Evolutionary conservation across 2,329 filamentous ascomycete genomes (phyloP).

Genomic region (Botrytis medusae): DNA sequence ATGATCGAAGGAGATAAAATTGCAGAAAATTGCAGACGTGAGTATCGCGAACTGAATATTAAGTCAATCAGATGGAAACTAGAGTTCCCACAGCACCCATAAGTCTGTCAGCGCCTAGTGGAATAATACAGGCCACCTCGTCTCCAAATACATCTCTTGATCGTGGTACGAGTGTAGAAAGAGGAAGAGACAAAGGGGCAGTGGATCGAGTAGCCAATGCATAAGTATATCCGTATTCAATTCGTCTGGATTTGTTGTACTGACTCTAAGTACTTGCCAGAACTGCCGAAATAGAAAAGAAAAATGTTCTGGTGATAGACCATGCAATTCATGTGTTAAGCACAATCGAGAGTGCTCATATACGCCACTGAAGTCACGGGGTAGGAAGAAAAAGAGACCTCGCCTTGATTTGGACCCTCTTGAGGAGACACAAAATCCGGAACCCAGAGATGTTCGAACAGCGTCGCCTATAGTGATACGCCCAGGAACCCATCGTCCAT

Average conservation of each 20-base stretch:
- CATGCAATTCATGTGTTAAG: neutral
- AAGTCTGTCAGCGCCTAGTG: neutral
- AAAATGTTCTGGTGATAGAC: neutral
- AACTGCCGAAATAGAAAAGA: neutral
- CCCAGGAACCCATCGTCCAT: neutral
- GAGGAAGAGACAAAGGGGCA: neutral
- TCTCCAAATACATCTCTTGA: neutral
- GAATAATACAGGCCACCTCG: neutral
- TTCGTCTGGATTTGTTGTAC: neutral
- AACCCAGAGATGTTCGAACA: neutral
- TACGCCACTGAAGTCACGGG: neutral
- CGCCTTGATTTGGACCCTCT: neutral
- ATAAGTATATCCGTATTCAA: neutral
- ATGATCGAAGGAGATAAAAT: neutral
- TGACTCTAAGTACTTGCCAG: neutral
- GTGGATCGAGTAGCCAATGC: neutral
- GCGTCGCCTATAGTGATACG: too few relatives aligned
- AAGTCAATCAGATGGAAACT: neutral
- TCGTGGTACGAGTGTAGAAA: neutral
- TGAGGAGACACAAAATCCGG: neutral
- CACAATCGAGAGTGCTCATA: slow-evolving; percentile 2
- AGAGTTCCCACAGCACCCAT: neutral
- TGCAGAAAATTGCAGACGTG: neutral
- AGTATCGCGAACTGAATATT: neutral
- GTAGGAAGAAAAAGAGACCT: neutral